Evolutionary conservation across 495 filamentous ascomycete genomes (phyloP), one percentile per base, ranked within the genome.

Genomic region (Xylaria grammica): DNA sequence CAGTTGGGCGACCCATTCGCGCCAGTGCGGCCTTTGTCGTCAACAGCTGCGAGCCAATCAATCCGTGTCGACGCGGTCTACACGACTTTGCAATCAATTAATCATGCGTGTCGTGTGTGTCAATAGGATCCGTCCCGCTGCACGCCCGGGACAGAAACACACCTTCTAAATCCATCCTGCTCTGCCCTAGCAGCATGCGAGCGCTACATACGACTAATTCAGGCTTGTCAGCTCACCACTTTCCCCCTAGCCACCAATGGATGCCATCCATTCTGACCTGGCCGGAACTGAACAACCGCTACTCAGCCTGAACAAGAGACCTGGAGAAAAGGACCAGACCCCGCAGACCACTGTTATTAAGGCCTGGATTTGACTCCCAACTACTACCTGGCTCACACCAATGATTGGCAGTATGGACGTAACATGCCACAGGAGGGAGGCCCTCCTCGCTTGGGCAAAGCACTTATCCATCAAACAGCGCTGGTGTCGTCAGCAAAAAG

Each of bases 61-160:
- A 60, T n/a, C 55, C 51, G 61, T 69, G 38, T 60, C 65, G 62
- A 75, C 73, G 71, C 73, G 73, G 65, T 74, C 67, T 70, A 67
- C 73, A 75, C 73, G 73, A 72, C 69, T 72, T 55, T 65, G 56
- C 58, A 70, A 72, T 72, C 71, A 71, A 72, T 75, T 68, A 65
- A 67, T 66, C 62, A 72, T 73, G 73, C 71, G 71, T 75, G 69
- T 74, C 71, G 69, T 73, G 72, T 62, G 67, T 71, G 70, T 67
- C 68, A 62, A 70, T 67, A 66, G 67, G 64, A 67, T 67, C 69
- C 60, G 55, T 65, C 69, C 72, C 65, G 62, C 67, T 70, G 62
- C 67, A 63, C 40, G 60, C 53, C 60, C 53, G 27, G 27, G 55
- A 62, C 64, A 65, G 60, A 65, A 68, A 69, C 69, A 72, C 65